A percentile compares a stretch with the other conserved stretches of the same genome.
These are phyloP conservation scores for Cytospora piceicola DNA, from an alignment of 2,329 filamentous ascomycete species.

Conservation along the genomic window DNA sequence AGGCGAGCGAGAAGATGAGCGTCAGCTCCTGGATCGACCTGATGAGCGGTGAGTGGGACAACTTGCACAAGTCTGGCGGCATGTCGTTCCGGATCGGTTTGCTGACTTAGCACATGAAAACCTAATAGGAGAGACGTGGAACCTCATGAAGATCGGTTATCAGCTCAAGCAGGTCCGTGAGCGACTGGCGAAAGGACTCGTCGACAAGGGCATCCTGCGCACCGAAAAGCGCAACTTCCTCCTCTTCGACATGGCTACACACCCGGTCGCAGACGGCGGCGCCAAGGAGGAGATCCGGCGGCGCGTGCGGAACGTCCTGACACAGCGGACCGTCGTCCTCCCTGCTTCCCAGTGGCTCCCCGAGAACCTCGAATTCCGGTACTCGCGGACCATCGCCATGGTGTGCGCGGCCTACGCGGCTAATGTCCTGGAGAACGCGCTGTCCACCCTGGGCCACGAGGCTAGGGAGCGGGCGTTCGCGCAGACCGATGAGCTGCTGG, in stretches of 20 bases:
- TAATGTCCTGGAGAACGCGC: conserved; percentile 97
- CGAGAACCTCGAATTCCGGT: conserved; percentile 92
- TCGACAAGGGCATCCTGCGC: conserved; percentile 97
- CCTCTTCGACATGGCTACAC: conserved; percentile 99
- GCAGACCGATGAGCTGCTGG: conserved; percentile 93
- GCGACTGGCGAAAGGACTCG: conserved; percentile 92
- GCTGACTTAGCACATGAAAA: conserved; percentile 14
- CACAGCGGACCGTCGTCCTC: conserved; percentile 90
- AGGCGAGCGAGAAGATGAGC: conserved; percentile 99
- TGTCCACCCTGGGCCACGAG: conserved; percentile 92
- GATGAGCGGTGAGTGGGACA: conserved; percentile 80
- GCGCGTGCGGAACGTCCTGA: conserved; percentile 89
- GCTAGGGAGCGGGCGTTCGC: conserved; percentile 92
- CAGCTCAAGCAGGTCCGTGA: conserved; percentile 99
- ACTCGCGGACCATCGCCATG: conserved; percentile 90
- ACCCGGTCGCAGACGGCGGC: conserved; percentile 92
- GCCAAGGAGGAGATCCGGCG: conserved; percentile 97
- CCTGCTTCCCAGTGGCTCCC: conserved; percentile 86
- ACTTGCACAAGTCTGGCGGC: neutral
- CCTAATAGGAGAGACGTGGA: conserved; percentile 90
- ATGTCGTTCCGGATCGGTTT: conserved; percentile 4
- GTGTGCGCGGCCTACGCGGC: conserved; percentile 97
- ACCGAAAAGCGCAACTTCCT: conserved; percentile 99
- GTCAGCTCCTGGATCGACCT: conserved; percentile 98
- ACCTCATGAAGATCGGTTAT: conserved; percentile 99